phyloP scores from a whole-genome alignment of 768 basidiomycete genomes.

The Mycena leptocephala region DNA sequence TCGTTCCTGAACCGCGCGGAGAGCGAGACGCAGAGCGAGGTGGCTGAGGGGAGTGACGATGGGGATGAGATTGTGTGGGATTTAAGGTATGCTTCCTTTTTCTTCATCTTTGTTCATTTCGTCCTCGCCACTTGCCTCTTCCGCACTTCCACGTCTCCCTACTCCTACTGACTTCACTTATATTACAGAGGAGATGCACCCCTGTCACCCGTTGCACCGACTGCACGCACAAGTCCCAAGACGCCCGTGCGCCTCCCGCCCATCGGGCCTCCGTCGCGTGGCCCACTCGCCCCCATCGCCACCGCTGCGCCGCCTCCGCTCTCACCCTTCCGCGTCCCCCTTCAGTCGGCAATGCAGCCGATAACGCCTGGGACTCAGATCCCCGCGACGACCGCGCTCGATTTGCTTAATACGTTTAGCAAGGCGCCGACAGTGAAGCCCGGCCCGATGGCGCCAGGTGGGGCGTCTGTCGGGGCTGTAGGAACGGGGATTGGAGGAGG shows the following conservation, averaged over 20 bases:
- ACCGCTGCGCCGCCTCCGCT: not conserved
- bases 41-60: conserved; percentile 62
- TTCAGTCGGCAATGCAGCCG: not conserved
- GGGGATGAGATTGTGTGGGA: conserved; percentile 85
- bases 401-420: conserved; percentile 32
- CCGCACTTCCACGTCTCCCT: too few relatives aligned
- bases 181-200: conserved; percentile 30
- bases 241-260: conserved; percentile 30
- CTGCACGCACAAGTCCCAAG: conserved; percentile 32
- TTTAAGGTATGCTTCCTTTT: conserved; percentile 62
- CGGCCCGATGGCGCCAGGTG: not conserved
- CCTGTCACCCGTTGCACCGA: conserved; percentile 22
- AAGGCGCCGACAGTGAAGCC: conserved; percentile 17
- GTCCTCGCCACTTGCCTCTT: too few relatives aligned
- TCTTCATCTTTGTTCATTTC: not conserved
- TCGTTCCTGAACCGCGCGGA: conserved; percentile 60
- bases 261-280: conserved; percentile 9
- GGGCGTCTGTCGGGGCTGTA: not conserved
- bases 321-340: conserved; percentile 24
- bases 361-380: conserved; percentile 30
- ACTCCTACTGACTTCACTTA: too few relatives aligned
- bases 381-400: conserved; percentile 36
- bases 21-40: conserved; percentile 53
- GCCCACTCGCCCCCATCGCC: not conserved
- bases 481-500: not conserved